Conservation (phyloP, 169 alveolate genomes). For the Plasmodium blacklocki region DNA sequence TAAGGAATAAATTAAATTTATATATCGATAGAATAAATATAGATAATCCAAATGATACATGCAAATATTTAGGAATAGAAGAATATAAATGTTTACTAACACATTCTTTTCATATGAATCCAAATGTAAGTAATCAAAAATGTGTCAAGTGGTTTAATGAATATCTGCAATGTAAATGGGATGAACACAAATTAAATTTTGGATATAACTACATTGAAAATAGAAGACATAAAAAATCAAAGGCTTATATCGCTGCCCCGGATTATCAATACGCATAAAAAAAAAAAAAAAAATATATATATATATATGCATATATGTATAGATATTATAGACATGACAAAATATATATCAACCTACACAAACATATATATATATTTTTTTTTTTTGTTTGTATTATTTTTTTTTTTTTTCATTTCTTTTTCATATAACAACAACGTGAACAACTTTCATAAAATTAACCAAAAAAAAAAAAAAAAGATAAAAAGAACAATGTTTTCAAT, state of each 20-base stretch:
- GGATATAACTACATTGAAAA: conserved; percentile 88
- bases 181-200: conserved; percentile 87
- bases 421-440: too few relatives aligned
- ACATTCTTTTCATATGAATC: conserved; percentile 81
- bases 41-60: conserved; percentile 89
- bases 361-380: too few relatives aligned
- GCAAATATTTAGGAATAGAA: conserved; percentile 85
- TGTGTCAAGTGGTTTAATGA: conserved; percentile 92
- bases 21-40: conserved; percentile 82
- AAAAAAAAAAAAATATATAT: neutral
- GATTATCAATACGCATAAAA: conserved; percentile 88
- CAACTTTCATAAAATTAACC: too few relatives aligned
- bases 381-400: too few relatives aligned
- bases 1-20: conserved; percentile 71
- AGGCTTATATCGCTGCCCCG: conserved; percentile 92
- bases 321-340: conserved; percentile 2
- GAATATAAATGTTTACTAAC: conserved; percentile 86
- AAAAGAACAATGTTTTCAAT: too few relatives aligned
- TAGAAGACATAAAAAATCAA: conserved; percentile 86
- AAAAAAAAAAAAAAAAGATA: too few relatives aligned
- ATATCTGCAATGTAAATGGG: conserved; percentile 92
- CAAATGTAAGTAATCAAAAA: conserved; percentile 85
- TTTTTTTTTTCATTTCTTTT: too few relatives aligned
- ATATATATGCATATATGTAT: too few relatives aligned
- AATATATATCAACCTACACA: too few relatives aligned